A percentile compares a stretch with the other conserved stretches of the same genome.
These are phyloP conservation scores for Phialemoniopsis sp. DNA, from an alignment of 2,329 filamentous ascomycete species.

Conservation along the genomic window DNA sequence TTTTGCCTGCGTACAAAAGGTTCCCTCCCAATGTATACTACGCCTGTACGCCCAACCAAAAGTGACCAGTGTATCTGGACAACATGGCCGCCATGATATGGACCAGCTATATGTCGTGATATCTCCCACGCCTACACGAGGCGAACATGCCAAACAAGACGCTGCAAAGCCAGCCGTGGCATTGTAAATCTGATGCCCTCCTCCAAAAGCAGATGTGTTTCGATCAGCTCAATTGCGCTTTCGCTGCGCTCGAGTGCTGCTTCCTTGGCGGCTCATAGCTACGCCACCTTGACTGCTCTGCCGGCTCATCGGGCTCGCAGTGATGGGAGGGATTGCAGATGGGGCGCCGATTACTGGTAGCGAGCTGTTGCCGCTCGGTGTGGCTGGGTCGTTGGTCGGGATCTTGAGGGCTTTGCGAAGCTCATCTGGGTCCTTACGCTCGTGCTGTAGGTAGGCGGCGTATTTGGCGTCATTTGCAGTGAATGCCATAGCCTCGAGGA, in stretches of 20 bases:
- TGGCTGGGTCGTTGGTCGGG: slow-evolving; percentile 35
- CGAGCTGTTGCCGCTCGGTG: slow-evolving; percentile 13
- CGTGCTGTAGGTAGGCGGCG: slow-evolving; percentile 40
- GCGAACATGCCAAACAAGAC: too few species aligned
- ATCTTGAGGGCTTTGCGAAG: slow-evolving; percentile 47
- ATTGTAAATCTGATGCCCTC: too few species aligned
- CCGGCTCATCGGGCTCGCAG: slow-evolving; percentile 47
- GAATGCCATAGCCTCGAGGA: slow-evolving; percentile 50
- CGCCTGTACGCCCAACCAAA: too few species aligned
- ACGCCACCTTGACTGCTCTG: slow-evolving; percentile 52
- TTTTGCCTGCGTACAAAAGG: too few species aligned
- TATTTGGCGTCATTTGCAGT: slow-evolving; percentile 43
- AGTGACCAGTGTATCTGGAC: too few species aligned
- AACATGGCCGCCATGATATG: too few species aligned
- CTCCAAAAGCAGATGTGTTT: too few species aligned
- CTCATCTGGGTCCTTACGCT: slow-evolving; percentile 42
- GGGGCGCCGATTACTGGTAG: background rate
- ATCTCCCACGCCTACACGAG: too few species aligned
- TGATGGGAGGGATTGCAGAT: slow-evolving; percentile 19
- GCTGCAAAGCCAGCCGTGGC: too few species aligned
- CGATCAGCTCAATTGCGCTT: slow-evolving; percentile 8
- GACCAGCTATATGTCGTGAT: too few species aligned
- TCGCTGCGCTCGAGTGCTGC: slow-evolving; percentile 23
- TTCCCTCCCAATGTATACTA: too few species aligned
- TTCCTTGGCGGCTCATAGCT: slow-evolving; percentile 53